A percentile compares a stretch with the other conserved stretches of the same genome.
phyloP scores from a whole-genome alignment of 2,329 filamentous ascomycete genomes.

The Plenodomus lindquistii region DNA sequence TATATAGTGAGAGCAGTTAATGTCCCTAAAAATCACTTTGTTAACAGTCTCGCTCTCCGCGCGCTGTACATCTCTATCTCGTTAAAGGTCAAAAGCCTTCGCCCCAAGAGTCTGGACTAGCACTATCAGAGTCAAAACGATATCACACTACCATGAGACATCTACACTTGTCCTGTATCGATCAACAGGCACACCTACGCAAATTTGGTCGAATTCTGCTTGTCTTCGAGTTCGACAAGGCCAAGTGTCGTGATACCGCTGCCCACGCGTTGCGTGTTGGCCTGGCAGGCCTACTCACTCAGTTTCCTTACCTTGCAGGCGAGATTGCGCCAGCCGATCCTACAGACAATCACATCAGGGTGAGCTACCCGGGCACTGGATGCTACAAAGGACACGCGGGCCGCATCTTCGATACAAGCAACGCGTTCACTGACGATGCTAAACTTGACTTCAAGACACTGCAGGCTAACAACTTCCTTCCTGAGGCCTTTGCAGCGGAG shows the following conservation, averaged over 20 bases:
- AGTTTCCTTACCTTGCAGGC: conserved; percentile 1
- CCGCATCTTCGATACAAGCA: conserved; percentile 9
- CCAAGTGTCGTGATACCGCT: not conserved
- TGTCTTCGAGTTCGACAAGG: not conserved
- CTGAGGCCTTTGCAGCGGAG: conserved; percentile 9
- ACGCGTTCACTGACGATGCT: not conserved
- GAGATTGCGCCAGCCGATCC: not conserved
- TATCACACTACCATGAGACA: not conserved
- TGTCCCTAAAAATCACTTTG: too few species aligned
- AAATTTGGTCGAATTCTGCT: not conserved
- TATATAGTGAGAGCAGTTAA: too few species aligned
- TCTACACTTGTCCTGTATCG: not conserved
- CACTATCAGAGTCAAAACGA: too few species aligned
- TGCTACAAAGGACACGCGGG: conserved; percentile 7
- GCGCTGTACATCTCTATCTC: too few species aligned
- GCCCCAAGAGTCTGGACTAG: too few species aligned
- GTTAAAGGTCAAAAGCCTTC: too few species aligned
- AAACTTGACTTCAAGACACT: conserved; percentile 9
- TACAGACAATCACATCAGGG: not conserved
- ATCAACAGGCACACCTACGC: not conserved
- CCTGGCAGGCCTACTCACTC: not conserved
- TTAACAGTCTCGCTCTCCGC: too few species aligned
- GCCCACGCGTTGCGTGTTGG: not conserved
- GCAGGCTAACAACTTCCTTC: conserved; percentile 11
- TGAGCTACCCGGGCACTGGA: not conserved